Evolutionary conservation across 768 basidiomycete species (phyloP).

Genomic region (Tricholoma flavovirens): DNA sequence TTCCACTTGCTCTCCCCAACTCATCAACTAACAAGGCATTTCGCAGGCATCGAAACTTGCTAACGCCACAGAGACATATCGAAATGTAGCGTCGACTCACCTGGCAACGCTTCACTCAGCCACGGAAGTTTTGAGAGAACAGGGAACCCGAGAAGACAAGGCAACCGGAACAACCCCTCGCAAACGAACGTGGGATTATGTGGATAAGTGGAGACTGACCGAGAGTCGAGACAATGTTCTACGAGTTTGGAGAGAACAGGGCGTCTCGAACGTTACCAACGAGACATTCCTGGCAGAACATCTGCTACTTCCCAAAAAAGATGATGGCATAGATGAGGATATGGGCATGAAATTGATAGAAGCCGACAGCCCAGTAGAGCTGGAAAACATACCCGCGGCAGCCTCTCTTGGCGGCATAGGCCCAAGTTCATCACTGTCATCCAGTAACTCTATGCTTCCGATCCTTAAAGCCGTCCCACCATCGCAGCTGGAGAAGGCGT

Average conservation of each 20-base stretch:
- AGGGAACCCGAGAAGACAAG: constrained; percentile 57
- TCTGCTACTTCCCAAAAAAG: constrained; percentile 26
- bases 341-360: constrained; percentile 2
- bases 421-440: constrained; percentile 32
- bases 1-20: not conserved
- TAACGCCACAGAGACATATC: constrained; percentile 37
- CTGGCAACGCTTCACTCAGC: constrained; percentile 46
- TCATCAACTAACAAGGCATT: constrained; percentile 1
- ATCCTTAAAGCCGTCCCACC: constrained; percentile 18
- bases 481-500: constrained; percentile 10
- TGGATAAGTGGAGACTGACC: constrained; percentile 69
- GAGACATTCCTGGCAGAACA: constrained; percentile 35
- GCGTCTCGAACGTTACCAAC: constrained; percentile 20
- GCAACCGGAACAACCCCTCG: constrained; percentile 73
- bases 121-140: constrained; percentile 44
- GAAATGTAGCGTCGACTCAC: constrained; percentile 34
- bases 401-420: constrained; percentile 16
- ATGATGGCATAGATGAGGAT: constrained; percentile 23
- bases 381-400: constrained; percentile 9
- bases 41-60: constrained; percentile 37
- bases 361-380: constrained; percentile 3
- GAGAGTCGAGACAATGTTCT: constrained; percentile 57
- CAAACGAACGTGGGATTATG: constrained; percentile 67
- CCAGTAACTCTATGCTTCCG: constrained; percentile 36
- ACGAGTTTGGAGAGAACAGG: constrained; percentile 39